These are phyloP conservation scores for Fusarium tricinctum DNA, from an alignment of 2,329 filamentous ascomycete genomes.

Conservation along the genomic window DNA sequence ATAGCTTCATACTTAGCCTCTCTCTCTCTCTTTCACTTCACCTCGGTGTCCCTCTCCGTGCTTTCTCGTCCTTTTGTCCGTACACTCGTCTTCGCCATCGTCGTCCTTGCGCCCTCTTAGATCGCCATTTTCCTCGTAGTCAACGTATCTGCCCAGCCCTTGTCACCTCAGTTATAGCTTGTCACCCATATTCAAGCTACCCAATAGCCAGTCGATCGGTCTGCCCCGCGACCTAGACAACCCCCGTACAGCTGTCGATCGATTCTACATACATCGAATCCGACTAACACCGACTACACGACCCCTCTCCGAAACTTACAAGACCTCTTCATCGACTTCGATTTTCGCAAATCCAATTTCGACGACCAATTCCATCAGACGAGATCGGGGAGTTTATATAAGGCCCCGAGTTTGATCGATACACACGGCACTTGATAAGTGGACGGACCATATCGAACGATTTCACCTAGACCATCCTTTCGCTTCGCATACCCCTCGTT, in stretches of 20 bases:
- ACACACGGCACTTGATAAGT: conserved; percentile 41
- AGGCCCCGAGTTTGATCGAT: conserved; percentile 33
- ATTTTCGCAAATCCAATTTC: conserved; percentile 27
- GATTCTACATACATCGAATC: conserved; percentile 34
- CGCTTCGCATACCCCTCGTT: conserved; percentile 30
- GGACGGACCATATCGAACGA: conserved; percentile 42
- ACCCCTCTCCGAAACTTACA: conserved; percentile 17
- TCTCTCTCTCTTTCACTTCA: conserved; percentile 25
- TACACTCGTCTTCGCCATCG: conserved; percentile 9
- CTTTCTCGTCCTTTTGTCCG: conserved; percentile 27
- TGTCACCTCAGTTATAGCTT: conserved; percentile 33
- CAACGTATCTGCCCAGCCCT: conserved; percentile 29
- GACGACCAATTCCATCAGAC: conserved; percentile 27
- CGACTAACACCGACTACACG: conserved; percentile 26
- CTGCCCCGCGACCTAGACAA: conserved; percentile 39
- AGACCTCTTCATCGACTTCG: conserved; percentile 9
- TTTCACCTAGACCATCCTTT: conserved; percentile 35
- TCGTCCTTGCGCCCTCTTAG: conserved; percentile 18
- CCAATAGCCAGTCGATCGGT: conserved; percentile 32
- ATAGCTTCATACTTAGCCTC: conserved; percentile 49
- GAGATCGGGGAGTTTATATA: conserved; percentile 34
- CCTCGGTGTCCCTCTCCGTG: conserved; percentile 31
- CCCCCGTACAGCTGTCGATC: conserved; percentile 32
- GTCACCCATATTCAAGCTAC: conserved; percentile 34
- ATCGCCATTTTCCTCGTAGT: conserved; percentile 33